These are phyloP conservation scores for Bondarzewia mesenterica DNA, from an alignment of 1,284 basidiomycete species.

Conservation along the genomic window DNA sequence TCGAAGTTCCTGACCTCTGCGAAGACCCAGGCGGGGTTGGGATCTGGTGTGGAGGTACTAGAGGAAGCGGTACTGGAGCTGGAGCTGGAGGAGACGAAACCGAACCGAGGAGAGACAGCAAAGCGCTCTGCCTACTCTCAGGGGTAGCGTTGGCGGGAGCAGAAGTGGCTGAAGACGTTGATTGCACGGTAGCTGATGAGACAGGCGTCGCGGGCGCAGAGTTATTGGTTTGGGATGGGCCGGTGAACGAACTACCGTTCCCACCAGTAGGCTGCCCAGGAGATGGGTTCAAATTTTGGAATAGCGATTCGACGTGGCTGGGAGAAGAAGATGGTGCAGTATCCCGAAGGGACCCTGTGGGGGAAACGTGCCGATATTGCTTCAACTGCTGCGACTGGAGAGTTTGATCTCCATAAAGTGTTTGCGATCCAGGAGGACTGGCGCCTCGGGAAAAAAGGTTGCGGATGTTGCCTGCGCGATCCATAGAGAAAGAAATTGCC, in stretches of 20 bases:
- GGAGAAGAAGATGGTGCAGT: constrained; percentile 27
- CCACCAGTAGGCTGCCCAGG: constrained; percentile 27
- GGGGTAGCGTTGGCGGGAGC: constrained; percentile 30
- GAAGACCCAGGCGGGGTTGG: constrained; percentile 62
- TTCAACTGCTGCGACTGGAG: constrained; percentile 24
- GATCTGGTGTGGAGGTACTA: constrained; percentile 42
- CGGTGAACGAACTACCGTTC: constrained; percentile 25
- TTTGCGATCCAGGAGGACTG: constrained; percentile 11
- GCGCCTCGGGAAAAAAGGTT: constrained; percentile 15
- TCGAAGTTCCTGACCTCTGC: constrained; percentile 43
- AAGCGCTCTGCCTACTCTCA: constrained; percentile 50
- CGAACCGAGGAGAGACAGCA: constrained; percentile 55
- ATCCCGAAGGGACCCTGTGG: constrained; percentile 26
- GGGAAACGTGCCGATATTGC: constrained; percentile 28
- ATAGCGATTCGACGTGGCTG: constrained; percentile 49
- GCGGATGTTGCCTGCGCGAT: background rate
- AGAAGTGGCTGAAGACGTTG: constrained; percentile 32
- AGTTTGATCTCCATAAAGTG: constrained; percentile 13
- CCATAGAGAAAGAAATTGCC: background rate
- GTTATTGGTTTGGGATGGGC: constrained; percentile 28
- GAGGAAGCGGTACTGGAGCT: constrained; percentile 19
- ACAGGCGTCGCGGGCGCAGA: constrained; percentile 49
- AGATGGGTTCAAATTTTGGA: constrained; percentile 39
- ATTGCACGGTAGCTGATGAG: constrained; percentile 40
- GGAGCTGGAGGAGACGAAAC: constrained; percentile 18